phyloP scores from a whole-genome alignment of 768 basidiomycete genomes.

The Serendipita sp. region DNA sequence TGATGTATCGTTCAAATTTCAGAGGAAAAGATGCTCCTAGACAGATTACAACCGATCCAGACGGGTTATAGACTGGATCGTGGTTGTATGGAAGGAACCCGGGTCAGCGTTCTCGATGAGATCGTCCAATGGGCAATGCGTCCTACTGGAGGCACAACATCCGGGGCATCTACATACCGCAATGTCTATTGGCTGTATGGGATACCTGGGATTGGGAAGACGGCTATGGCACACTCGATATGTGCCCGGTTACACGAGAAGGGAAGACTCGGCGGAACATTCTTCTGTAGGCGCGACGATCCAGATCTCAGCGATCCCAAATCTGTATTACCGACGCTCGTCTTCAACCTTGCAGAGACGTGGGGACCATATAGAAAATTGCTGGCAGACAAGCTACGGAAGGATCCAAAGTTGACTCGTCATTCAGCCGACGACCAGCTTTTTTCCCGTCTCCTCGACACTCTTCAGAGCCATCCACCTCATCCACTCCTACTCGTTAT shows the following conservation, averaged over 20 bases:
- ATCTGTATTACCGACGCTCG: neutral
- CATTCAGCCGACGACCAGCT: neutral
- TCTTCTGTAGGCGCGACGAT: neutral
- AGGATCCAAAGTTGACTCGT: neutral
- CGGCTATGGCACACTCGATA: neutral
- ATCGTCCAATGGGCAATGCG: neutral
- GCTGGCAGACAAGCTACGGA: neutral
- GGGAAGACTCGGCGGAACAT: neutral
- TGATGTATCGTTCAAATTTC: neutral
- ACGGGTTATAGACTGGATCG: neutral
- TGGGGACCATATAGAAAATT: neutral
- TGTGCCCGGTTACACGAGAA: neutral
- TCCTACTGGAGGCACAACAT: neutral
- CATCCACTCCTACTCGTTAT: neutral
- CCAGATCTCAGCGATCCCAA: neutral
- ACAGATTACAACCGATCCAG: neutral
- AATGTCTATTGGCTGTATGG: neutral
- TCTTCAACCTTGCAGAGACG: neutral
- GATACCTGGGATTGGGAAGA: neutral
- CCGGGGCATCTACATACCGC: neutral
- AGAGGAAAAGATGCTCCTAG: neutral
- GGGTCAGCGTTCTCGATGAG: neutral
- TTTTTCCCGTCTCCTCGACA: neutral
- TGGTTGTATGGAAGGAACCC: neutral
- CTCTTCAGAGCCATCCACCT: neutral